Base-by-base conservation (phyloP, 2,329 filamentous ascomycete species). In the Diplodia sapinea region DNA sequence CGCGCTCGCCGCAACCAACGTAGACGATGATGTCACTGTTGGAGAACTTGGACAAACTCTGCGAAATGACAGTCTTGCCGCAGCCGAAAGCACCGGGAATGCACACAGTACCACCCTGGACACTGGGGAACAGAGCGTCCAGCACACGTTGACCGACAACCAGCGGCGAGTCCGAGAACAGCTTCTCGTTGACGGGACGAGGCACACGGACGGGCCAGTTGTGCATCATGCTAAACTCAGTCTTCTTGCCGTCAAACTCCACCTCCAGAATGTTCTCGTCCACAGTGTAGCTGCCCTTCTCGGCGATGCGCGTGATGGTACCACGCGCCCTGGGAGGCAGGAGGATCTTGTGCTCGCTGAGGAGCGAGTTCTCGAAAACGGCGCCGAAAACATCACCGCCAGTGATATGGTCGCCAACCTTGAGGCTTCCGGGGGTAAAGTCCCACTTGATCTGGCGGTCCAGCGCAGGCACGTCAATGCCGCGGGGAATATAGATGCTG, bases 1-100 rank as follows among this genome's bases (percentile, higher is more conserved):
- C 95, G 74, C 95, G 91, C 83, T 99, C 95, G 74, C 94, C 92
- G 73, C 83, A 84, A 69, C 95, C 95, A 69, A 99, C 95, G 79
- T 99, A 99, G 74, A 99, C 92, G 73, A 99, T 99, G 76, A 98
- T 92, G 79, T 99, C 95, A 80, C 91, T 95, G 89, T 99, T 99
- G 77, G 95, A 99, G 85, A 99, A 99, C 83, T 99, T 99, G 81
- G 95, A 99, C 71, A 99, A 91, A 69, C 93, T 96, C 83, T 99
- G 95, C 76, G 90, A 94, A 82, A 99, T 99, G 84, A 99, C 95
- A 75, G 95, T 99, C 89, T 99, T 99, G 78, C 95, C 95, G 77
- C 95, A 99, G 72, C 95, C 95, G 79, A 99, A 99, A 82, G 95
- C 95, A 79, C 95, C 95, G 31, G 95, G 95, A 77, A 99, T 99